phyloP scores from a whole-genome alignment of 352 stramenopile species.

The Thalassiosira hispida region DNA sequence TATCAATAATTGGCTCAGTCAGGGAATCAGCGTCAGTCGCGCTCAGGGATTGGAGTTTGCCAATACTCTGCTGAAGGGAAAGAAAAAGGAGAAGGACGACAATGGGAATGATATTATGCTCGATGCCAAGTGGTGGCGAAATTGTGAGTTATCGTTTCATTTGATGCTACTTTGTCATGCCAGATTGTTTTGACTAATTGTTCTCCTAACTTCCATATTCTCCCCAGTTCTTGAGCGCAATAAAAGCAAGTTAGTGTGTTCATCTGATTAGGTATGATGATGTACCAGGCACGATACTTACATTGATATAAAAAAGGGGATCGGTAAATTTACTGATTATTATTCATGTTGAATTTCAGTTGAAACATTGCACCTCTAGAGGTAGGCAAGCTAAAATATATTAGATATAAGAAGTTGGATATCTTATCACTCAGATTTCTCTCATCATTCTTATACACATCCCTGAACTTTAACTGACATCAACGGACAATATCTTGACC shows the following conservation, averaged over 20 bases:
- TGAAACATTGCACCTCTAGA: too few relatives aligned
- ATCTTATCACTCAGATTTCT: not conserved
- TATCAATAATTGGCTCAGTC: constrained; percentile 36
- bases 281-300: too few relatives aligned
- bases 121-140: constrained; percentile 33
- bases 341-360: constrained; percentile 2
- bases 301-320: too few relatives aligned
- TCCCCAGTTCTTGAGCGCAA: too few relatives aligned
- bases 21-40: constrained; percentile 32
- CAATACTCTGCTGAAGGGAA: constrained; percentile 22
- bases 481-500: constrained; percentile 87
- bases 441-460: not conserved
- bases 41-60: constrained; percentile 36
- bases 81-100: constrained; percentile 21
- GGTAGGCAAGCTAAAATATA: too few relatives aligned
- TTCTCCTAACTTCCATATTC: too few relatives aligned
- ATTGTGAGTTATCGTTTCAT: constrained; percentile 3
- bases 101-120: constrained; percentile 14
- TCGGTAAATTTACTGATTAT: not conserved
- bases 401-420: not conserved
- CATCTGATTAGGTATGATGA: too few relatives aligned
- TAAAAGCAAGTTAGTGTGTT: too few relatives aligned
- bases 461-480: constrained; percentile 69
- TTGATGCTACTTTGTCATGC: too few relatives aligned
- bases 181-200: too few relatives aligned